Evolutionary conservation across 73 alveolate species (phyloP).

Genomic region (Paramecium biaurelia): DNA sequence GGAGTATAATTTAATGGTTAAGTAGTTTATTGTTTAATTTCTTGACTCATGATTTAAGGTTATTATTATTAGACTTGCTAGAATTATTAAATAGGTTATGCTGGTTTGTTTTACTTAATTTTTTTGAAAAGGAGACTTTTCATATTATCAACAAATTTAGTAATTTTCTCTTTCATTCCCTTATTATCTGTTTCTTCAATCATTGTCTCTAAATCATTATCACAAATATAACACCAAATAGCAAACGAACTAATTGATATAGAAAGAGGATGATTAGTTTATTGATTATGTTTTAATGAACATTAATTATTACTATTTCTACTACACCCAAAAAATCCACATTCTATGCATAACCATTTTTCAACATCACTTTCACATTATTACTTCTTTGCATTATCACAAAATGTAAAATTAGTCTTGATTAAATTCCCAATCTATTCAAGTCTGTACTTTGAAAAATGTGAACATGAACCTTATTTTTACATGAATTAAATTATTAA

Average conservation of each 20-base stretch:
- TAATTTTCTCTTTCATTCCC: constrained; percentile 27
- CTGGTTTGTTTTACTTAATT: neutral
- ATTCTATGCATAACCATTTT: constrained; percentile 14
- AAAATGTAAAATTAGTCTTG: neutral
- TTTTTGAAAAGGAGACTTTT: constrained; percentile 1
- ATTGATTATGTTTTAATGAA: neutral
- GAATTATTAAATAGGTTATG: neutral
- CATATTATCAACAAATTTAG: constrained; percentile 32
- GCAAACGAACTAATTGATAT: neutral
- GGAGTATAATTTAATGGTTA: constrained; percentile 22
- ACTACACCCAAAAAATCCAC: constrained; percentile 50
- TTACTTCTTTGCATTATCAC: neutral
- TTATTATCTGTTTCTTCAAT: constrained; percentile 27
- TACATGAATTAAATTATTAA: neutral
- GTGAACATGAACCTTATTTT: neutral
- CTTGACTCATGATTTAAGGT: neutral
- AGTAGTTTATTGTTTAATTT: neutral
- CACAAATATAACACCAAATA: constrained; percentile 59
- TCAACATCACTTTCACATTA: neutral
- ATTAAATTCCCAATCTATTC: neutral
- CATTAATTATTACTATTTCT: constrained; percentile 16
- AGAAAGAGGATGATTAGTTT: neutral
- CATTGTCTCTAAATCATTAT: constrained; percentile 52
- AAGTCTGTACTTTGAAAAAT: neutral
- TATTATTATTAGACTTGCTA: neutral